phyloP scores from a whole-genome alignment of 768 basidiomycete genomes.

The Suillus ampliporus region DNA sequence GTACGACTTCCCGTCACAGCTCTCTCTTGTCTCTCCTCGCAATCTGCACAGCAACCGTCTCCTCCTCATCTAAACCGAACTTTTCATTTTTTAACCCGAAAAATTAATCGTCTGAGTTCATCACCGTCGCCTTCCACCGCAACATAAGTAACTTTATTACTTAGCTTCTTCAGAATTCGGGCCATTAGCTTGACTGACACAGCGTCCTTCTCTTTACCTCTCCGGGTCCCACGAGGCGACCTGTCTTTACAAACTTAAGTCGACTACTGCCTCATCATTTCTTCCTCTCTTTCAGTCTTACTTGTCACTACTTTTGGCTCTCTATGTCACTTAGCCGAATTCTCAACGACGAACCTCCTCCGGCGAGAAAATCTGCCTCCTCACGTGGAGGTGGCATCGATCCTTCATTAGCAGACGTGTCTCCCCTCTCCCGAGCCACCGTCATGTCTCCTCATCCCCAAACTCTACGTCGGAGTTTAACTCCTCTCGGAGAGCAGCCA shows the following conservation, averaged over 20 bases:
- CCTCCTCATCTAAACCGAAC: constrained; percentile 14
- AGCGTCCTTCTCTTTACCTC: constrained; percentile 11
- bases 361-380: constrained; percentile 36
- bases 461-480: constrained; percentile 35
- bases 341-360: constrained; percentile 74
- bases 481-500: constrained; percentile 36
- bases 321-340: constrained; percentile 81
- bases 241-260: constrained; percentile 15
- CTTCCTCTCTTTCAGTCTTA: constrained; percentile 11
- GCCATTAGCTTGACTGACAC: constrained; percentile 8
- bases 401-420: constrained; percentile 27
- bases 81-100: constrained; percentile 1
- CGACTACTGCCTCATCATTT: constrained; percentile 19
- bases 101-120: background rate
- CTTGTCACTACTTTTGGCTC: constrained; percentile 13
- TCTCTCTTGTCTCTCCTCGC: constrained; percentile 23
- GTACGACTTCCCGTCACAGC: constrained; percentile 39
- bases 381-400: constrained; percentile 29
- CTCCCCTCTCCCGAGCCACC: constrained; percentile 24
- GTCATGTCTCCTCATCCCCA: constrained; percentile 24
- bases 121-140: constrained; percentile 3
- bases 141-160: constrained; percentile 3
- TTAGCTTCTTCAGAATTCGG: constrained; percentile 9
- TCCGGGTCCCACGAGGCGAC: constrained; percentile 44
- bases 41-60: constrained; percentile 26